Percentiles rank a stretch among this genome's conserved stretches.
Conservation (phyloP, 768 basidiomycete genomes). For the Royoungia palumana region DNA sequence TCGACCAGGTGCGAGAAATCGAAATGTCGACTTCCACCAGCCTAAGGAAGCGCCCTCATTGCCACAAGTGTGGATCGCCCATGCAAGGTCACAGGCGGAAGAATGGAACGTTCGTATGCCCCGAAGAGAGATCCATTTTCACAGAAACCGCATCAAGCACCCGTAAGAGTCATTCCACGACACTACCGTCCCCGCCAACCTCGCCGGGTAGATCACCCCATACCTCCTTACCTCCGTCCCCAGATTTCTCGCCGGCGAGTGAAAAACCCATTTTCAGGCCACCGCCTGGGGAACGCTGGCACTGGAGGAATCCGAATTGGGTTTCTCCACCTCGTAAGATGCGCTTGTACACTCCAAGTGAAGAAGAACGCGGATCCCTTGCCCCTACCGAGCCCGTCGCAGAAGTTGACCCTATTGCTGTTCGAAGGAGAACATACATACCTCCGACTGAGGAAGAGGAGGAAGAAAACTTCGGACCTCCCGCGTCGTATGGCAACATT, state of each 20-base stretch:
- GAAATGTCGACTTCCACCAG: constrained; percentile 29
- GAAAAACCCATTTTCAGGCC: constrained; percentile 23
- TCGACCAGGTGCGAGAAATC: constrained; percentile 1
- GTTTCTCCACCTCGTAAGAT: constrained; percentile 30
- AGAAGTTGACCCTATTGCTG: constrained; percentile 9
- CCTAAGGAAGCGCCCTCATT: constrained; percentile 33
- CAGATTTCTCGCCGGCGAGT: constrained; percentile 14
- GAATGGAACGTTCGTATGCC: constrained; percentile 30
- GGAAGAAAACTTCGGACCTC: constrained; percentile 1
- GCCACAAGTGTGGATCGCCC: constrained; percentile 31
- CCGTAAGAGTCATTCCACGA: constrained; percentile 19
- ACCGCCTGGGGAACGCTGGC: constrained; percentile 31
- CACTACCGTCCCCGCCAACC: constrained; percentile 27
- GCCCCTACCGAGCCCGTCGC: constrained; percentile 30
- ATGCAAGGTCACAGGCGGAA: constrained; percentile 34
- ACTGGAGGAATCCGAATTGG: constrained; percentile 36
- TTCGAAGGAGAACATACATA: constrained; percentile 1
- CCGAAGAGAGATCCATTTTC: constrained; percentile 15
- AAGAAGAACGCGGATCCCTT: constrained; percentile 24
- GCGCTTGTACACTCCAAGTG: constrained; percentile 22
- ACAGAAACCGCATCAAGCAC: constrained; percentile 11
- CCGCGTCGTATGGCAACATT: constrained; percentile 9
- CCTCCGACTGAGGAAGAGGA: constrained; percentile 7
- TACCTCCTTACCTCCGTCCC: constrained; percentile 11
- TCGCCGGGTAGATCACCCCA: constrained; percentile 26